A percentile compares a stretch with the other conserved stretches of the same genome.
These are phyloP conservation scores for Spergularia marina DNA, from an alignment of 148 eudicot species.

Conservation along the genomic window DNA sequence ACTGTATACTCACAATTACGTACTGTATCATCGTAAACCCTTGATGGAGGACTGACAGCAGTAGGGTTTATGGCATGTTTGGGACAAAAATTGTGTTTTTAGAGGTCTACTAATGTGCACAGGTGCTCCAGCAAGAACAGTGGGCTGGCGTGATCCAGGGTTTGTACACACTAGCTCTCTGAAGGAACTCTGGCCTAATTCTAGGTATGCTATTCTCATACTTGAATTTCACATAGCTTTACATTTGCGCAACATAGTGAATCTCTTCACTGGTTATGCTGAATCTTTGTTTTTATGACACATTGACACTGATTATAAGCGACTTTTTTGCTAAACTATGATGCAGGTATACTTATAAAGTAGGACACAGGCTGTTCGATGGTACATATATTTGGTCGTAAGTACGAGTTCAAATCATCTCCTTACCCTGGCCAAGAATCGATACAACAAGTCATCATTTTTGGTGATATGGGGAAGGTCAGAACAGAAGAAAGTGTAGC, in stretches of 20 bases:
- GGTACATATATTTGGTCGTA: constrained; percentile 51
- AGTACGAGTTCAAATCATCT: constrained; percentile 62
- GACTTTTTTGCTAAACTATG: too few relatives aligned
- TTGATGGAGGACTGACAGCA: too few relatives aligned
- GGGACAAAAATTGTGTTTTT: not conserved
- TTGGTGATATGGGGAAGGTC: constrained; percentile 95
- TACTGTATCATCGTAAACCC: too few relatives aligned
- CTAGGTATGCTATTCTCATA: constrained; percentile 32
- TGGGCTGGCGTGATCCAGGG: constrained; percentile 75
- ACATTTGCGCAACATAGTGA: too few relatives aligned
- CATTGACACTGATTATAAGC: too few relatives aligned
- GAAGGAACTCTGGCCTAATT: constrained; percentile 62
- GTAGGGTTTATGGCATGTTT: not conserved
- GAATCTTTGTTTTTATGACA: too few relatives aligned
- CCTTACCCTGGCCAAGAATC: constrained; percentile 87
- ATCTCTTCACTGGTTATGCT: too few relatives aligned
- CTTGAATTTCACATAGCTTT: too few relatives aligned
- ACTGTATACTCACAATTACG: too few relatives aligned
- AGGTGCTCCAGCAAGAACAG: constrained; percentile 70
- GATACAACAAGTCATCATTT: constrained; percentile 58
- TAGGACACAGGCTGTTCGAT: constrained; percentile 59
- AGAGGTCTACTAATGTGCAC: not conserved
- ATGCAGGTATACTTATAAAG: constrained; percentile 64
- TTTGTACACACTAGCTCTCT: constrained; percentile 53
- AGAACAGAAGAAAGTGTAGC: not conserved